These are phyloP conservation scores for Heliamphora exappendiculata DNA, from an alignment of 148 eudicot genomes.

Conservation along the genomic window DNA sequence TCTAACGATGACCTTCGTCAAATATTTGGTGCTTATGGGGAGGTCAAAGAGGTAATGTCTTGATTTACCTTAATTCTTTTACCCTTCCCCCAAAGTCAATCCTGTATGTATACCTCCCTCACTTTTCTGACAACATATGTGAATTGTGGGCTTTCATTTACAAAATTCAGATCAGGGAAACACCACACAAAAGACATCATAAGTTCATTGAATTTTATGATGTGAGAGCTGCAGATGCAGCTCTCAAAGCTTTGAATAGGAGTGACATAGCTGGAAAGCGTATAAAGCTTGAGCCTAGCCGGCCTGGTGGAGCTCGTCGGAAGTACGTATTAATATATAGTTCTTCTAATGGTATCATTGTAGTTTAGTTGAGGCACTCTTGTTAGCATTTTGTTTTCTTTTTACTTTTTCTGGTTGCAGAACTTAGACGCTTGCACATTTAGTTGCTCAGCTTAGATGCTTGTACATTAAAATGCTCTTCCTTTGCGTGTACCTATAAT, in stretches of 20 bases:
- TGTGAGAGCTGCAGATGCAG: constrained; percentile 61
- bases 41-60: constrained; percentile 43
- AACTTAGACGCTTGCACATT: not conserved
- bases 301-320: constrained; percentile 60
- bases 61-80: not conserved
- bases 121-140: not conserved
- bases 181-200: constrained; percentile 56
- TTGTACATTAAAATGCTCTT: not conserved
- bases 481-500: not conserved
- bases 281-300: constrained; percentile 57
- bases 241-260: constrained; percentile 53
- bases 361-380: not conserved
- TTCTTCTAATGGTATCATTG: not conserved
- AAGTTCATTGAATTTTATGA: constrained; percentile 55
- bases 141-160: not conserved
- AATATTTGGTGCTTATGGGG: constrained; percentile 56
- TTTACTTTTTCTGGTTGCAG: not conserved
- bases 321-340: constrained; percentile 22
- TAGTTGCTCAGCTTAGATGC: not conserved
- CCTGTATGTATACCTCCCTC: not conserved
- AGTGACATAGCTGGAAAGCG: constrained; percentile 58
- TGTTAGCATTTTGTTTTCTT: not conserved
- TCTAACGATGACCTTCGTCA: constrained; percentile 48
- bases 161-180: constrained; percentile 48
- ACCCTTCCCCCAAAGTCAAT: not conserved